These are phyloP conservation scores for Tulasnella sp. DNA, from an alignment of 768 basidiomycete species.

Conservation along the genomic window DNA sequence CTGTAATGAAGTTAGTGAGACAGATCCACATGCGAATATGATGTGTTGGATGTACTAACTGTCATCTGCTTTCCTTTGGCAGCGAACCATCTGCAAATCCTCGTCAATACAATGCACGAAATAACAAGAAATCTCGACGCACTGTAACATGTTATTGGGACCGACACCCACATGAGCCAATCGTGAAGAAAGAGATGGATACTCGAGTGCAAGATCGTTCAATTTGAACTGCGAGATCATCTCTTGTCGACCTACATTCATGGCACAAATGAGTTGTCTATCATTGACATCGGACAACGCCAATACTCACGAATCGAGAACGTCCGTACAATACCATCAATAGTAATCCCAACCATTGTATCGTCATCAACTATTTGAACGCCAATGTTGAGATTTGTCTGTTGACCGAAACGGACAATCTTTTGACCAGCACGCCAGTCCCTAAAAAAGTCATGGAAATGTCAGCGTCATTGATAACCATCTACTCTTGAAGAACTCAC, in stretches of 20 bases:
- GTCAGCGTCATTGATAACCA: not conserved
- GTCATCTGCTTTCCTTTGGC: conserved; percentile 86
- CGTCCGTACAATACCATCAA: conserved; percentile 81
- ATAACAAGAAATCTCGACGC: conserved; percentile 23
- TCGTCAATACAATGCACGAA: no score
- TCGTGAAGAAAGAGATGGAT: conserved; percentile 52
- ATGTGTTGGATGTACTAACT: conserved; percentile 32
- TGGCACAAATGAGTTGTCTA: not conserved
- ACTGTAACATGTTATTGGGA: conserved; percentile 81
- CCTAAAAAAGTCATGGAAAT: conserved; percentile 26
- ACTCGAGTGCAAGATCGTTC: conserved; percentile 45
- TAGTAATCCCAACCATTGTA: conserved; percentile 78
- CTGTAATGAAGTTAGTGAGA: conserved; percentile 27
- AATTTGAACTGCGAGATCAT: conserved; percentile 91
- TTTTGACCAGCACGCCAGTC: conserved; percentile 83
- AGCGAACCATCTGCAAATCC: conserved; percentile 66
- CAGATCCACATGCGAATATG: not conserved
- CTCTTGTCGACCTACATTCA: conserved; percentile 44
- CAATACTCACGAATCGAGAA: conserved; percentile 70
- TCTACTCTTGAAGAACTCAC: conserved; percentile 18
- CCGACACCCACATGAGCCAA: conserved; percentile 67
- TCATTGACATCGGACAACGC: not conserved
- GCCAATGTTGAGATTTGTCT: conserved; percentile 83
- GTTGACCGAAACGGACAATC: conserved; percentile 82
- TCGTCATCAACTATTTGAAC: conserved; percentile 75